These are phyloP conservation scores for Mucor racemosus DNA, from an alignment of 371 early-diverging fungal species.

Conservation along the genomic window DNA sequence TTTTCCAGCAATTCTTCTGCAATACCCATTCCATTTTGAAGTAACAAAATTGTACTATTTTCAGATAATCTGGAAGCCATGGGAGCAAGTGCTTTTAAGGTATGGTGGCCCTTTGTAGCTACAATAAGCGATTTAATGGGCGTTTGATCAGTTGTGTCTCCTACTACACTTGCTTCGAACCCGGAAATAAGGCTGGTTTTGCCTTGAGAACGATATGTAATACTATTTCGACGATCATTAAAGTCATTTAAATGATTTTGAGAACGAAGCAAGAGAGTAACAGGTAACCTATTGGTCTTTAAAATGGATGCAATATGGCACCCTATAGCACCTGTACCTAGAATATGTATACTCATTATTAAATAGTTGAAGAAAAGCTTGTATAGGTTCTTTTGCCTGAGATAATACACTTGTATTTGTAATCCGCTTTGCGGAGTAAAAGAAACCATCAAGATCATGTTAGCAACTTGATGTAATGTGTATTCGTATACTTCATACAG, in stretches of 20 bases:
- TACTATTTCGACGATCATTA: conserved; percentile 24
- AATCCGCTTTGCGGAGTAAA: no score
- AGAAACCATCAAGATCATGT: no score
- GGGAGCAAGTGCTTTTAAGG: conserved; percentile 44
- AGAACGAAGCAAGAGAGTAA: conserved; percentile 41
- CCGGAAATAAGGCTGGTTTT: conserved; percentile 14
- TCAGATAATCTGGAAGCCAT: conserved; percentile 42
- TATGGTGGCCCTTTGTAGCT: conserved; percentile 56
- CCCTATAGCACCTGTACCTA: conserved; percentile 56
- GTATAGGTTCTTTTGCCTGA: no score
- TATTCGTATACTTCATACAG: no score
- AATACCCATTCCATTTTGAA: conserved; percentile 72
- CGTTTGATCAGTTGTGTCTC: neutral
- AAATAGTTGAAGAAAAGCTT: neutral
- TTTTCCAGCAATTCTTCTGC: conserved; percentile 53
- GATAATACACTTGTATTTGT: no score
- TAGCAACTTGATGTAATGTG: no score
- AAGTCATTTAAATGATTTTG: conserved; percentile 31
- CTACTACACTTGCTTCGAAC: conserved; percentile 16
- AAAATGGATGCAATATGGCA: conserved; percentile 42
- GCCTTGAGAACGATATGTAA: conserved; percentile 28
- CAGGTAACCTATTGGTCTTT: conserved; percentile 28
- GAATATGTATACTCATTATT: conserved; percentile 44
- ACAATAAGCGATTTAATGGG: conserved; percentile 37
- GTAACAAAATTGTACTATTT: conserved; percentile 50